These are phyloP conservation scores for Lepiota brunneoincarnata DNA, from an alignment of 768 basidiomycete species.

Conservation along the genomic window DNA sequence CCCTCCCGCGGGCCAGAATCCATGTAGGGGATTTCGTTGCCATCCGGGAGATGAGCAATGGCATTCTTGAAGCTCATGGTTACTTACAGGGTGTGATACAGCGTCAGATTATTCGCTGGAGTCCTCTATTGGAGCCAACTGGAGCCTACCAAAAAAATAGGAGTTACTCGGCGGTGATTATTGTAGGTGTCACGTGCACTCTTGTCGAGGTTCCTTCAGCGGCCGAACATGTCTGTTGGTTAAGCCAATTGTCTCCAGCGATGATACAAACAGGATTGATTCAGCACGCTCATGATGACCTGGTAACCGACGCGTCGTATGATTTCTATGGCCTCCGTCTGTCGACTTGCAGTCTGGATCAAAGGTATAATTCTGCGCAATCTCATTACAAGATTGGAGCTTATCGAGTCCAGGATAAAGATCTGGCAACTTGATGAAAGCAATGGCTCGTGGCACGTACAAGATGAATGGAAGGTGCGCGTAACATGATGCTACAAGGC, in stretches of 20 bases:
- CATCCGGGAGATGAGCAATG: constrained; percentile 20
- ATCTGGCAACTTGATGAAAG: constrained; percentile 77
- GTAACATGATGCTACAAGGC: background rate
- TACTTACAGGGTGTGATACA: too few relatives aligned
- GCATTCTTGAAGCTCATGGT: background rate
- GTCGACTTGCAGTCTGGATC: constrained; percentile 81
- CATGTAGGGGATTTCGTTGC: constrained; percentile 26
- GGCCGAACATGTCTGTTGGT: too few relatives aligned
- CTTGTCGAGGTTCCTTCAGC: too few relatives aligned
- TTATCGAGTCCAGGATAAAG: constrained; percentile 59
- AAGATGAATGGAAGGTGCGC: constrained; percentile 89
- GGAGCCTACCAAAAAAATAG: too few relatives aligned
- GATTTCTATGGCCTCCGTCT: constrained; percentile 86
- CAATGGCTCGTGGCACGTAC: constrained; percentile 71
- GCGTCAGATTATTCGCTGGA: too few relatives aligned
- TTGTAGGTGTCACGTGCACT: too few relatives aligned
- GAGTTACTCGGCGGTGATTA: too few relatives aligned
- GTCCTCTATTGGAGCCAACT: too few relatives aligned
- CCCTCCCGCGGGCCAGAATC: constrained; percentile 30
- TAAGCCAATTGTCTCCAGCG: background rate
- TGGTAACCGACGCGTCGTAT: constrained; percentile 84
- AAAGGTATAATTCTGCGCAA: constrained; percentile 47
- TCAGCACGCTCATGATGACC: constrained; percentile 73
- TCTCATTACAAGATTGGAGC: too few relatives aligned
- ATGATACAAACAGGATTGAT: constrained; percentile 85